Conservation (phyloP, 2,329 filamentous ascomycete genomes). For the Fusarium camptoceras region DNA sequence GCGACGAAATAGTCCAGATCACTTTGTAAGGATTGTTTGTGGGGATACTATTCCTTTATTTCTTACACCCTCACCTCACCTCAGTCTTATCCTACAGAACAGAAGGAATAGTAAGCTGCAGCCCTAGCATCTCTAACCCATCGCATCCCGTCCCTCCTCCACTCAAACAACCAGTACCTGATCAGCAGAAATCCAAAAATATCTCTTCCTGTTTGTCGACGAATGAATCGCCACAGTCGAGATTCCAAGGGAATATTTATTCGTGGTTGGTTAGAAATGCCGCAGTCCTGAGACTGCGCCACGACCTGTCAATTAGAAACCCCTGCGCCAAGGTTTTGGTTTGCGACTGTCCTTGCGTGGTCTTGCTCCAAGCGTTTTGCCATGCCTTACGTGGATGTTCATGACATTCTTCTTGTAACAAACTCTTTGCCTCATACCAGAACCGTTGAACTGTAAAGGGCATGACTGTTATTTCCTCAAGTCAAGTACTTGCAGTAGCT, state of each 20-base stretch:
- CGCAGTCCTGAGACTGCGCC: slow-evolving; percentile 31
- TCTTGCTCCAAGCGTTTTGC: slow-evolving; percentile 8
- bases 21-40: not conserved
- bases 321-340: slow-evolving; percentile 10
- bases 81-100: not conserved
- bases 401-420: not conserved
- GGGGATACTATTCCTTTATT: not conserved
- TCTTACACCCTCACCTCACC: not conserved
- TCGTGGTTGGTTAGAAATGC: slow-evolving; percentile 18
- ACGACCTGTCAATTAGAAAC: slow-evolving; percentile 16
- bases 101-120: slow-evolving; percentile 9
- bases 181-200: slow-evolving; percentile 38
- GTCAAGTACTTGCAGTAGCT: slow-evolving; percentile 2
- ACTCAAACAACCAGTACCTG: slow-evolving; percentile 14
- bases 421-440: not conserved
- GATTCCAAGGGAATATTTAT: not conserved
- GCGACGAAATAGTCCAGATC: not conserved
- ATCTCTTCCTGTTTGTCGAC: slow-evolving; percentile 1
- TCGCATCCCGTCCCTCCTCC: slow-evolving; percentile 24
- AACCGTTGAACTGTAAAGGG: not conserved
- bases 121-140: not conserved
- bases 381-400: not conserved
- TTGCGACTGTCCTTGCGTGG: slow-evolving; percentile 13
- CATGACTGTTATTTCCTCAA: not conserved
- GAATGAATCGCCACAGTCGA: slow-evolving; percentile 18